phyloP scores from a whole-genome alignment of 2,329 filamentous ascomycete genomes.

The Arthrobotrys iridis region DNA sequence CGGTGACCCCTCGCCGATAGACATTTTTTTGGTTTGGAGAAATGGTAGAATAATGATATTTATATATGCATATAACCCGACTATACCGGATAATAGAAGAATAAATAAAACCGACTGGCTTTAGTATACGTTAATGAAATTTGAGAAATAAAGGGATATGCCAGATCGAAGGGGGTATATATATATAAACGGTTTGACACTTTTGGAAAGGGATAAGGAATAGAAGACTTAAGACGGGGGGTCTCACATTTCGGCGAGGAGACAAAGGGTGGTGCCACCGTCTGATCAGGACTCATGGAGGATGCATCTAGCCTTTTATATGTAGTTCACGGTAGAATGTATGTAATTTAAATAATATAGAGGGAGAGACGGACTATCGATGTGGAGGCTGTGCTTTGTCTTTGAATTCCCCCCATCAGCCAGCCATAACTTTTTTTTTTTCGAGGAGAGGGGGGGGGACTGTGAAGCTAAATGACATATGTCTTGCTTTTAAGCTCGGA shows the following conservation, averaged over 20 bases:
- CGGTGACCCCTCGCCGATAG: slow-evolving; percentile 18
- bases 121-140: not conserved
- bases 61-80: not conserved
- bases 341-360: too few species aligned
- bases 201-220: too few species aligned
- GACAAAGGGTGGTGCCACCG: not conserved
- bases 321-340: not conserved
- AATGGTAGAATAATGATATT: too few species aligned
- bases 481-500: slow-evolving; percentile 22
- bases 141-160: too few species aligned
- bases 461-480: slow-evolving; percentile 19
- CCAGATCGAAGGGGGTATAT: too few species aligned
- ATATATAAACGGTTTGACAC: too few species aligned
- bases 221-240: not conserved
- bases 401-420: too few species aligned
- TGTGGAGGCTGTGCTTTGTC: not conserved
- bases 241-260: not conserved
- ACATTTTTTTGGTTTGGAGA: too few species aligned
- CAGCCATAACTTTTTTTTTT: too few species aligned
- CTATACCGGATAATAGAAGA: not conserved
- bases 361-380: not conserved
- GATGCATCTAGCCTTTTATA: slow-evolving; percentile 40
- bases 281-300: slow-evolving; percentile 5
- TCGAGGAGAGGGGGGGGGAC: not conserved
- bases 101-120: too few species aligned